Percentiles rank a stretch among this genome's conserved stretches.
These are phyloP conservation scores for Rubus parviflorus DNA, from an alignment of 306 rosid genomes.

Conservation along the genomic window DNA sequence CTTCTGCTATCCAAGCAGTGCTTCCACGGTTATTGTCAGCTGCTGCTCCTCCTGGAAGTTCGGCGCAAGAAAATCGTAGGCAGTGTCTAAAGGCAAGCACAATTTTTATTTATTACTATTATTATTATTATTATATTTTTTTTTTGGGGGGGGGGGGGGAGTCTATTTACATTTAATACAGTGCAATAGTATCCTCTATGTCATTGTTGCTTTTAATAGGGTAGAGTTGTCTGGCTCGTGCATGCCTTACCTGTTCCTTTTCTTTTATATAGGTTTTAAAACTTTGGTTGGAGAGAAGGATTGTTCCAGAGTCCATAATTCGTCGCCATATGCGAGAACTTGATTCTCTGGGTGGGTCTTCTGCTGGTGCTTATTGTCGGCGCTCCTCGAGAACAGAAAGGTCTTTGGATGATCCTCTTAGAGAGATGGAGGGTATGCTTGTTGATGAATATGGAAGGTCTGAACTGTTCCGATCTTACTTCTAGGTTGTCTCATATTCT, in stretches of 20 bases:
- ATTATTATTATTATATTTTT: neutral
- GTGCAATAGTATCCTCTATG: neutral
- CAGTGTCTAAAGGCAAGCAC: slow-evolving; percentile 91
- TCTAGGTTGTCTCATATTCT: neutral
- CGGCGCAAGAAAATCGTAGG: slow-evolving; percentile 74
- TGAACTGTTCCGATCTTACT: slow-evolving; percentile 33
- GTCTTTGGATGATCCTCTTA: slow-evolving; percentile 86
- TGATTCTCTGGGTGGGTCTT: slow-evolving; percentile 46
- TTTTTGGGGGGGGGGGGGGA: too few relatives aligned
- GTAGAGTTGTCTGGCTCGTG: neutral
- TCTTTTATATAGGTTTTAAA: slow-evolving; percentile 62
- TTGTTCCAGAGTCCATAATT: slow-evolving; percentile 67
- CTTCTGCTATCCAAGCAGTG: slow-evolving; percentile 71
- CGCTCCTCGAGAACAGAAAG: slow-evolving; percentile 85
- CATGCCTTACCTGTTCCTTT: slow-evolving; percentile 22
- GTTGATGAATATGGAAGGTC: slow-evolving; percentile 99
- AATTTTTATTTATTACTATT: slow-evolving; percentile 2
- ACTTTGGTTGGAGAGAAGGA: slow-evolving; percentile 85
- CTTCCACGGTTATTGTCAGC: slow-evolving; percentile 79
- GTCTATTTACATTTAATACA: neutral
- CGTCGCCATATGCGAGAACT: slow-evolving; percentile 86
- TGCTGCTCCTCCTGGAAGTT: slow-evolving; percentile 88
- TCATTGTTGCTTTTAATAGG: slow-evolving; percentile 21
- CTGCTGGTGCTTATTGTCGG: slow-evolving; percentile 59
- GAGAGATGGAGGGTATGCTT: slow-evolving; percentile 99